phyloP scores from a whole-genome alignment of 345 rosid genomes.

The Corymbia maculata region DNA sequence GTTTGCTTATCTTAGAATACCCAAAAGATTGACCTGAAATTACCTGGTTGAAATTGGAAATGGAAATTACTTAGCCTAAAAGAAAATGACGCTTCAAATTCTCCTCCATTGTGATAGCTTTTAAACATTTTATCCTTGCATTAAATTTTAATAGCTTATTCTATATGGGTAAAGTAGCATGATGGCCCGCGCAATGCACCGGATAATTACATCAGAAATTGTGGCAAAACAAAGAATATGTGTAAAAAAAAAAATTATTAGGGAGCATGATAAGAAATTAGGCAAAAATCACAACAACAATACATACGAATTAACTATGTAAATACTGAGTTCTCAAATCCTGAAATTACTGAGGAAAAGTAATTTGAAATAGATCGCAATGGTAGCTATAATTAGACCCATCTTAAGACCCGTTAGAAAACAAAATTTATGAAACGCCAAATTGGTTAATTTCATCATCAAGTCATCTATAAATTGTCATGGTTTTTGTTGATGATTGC shows the following conservation, averaged over 20 bases:
- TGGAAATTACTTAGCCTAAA: neutral
- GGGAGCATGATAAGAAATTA: neutral
- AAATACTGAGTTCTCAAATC: neutral
- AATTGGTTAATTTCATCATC: neutral
- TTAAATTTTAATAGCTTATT: neutral
- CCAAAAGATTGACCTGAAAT: neutral
- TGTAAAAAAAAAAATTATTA: neutral
- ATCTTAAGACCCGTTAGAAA: neutral
- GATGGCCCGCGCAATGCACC: neutral
- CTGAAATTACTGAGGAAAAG: neutral
- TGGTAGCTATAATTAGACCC: neutral
- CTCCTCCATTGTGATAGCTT: neutral
- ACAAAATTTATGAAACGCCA: neutral
- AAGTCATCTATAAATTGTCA: neutral
- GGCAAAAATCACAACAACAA: neutral
- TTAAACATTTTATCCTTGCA: neutral
- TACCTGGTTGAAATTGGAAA: neutral
- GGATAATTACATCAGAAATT: neutral
- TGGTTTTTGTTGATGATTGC: neutral
- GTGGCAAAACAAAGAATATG: neutral
- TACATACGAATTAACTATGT: neutral
- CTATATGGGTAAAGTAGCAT: neutral
- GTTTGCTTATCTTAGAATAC: neutral
- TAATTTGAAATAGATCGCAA: neutral
- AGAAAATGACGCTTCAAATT: neutral